Percentiles rank a stretch among this genome's conserved stretches.
Conservation (phyloP, 768 basidiomycete genomes). For the Pleurotus tuber-regium region DNA sequence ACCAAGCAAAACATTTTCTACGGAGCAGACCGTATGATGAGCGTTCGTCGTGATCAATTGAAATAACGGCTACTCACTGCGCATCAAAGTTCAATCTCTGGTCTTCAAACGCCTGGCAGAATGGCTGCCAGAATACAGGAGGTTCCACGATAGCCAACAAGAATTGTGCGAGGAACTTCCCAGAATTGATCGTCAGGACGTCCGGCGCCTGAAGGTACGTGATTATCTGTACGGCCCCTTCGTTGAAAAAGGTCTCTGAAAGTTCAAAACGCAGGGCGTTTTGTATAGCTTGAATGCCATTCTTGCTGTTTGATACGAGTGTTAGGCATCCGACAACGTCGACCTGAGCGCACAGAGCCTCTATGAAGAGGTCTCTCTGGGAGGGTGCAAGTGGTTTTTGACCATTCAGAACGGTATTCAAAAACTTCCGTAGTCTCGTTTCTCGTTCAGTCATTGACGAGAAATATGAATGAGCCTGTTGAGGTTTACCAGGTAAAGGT, state of each 20-base stretch:
- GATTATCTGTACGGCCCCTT: slow-evolving; percentile 32
- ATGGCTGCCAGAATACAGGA: slow-evolving; percentile 47
- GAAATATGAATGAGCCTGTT: neutral
- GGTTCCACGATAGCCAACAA: slow-evolving; percentile 44
- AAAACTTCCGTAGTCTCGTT: slow-evolving; percentile 28
- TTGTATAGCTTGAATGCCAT: slow-evolving; percentile 38
- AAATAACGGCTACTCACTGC: slow-evolving; percentile 17
- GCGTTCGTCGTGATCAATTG: neutral
- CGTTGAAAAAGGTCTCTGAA: slow-evolving; percentile 37
- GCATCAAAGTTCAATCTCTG: slow-evolving; percentile 30
- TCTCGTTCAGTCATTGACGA: slow-evolving; percentile 5
- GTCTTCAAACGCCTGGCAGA: slow-evolving; percentile 31
- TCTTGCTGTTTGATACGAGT: slow-evolving; percentile 31
- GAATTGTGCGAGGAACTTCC: slow-evolving; percentile 37
- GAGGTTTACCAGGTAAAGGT: neutral
- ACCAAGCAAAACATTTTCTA: slow-evolving; percentile 36
- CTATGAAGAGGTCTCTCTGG: slow-evolving; percentile 37
- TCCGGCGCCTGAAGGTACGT: slow-evolving; percentile 34
- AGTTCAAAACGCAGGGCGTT: slow-evolving; percentile 39
- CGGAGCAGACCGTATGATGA: neutral
- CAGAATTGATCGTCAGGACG: slow-evolving; percentile 37
- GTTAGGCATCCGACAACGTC: slow-evolving; percentile 36
- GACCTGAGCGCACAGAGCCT: slow-evolving; percentile 40
- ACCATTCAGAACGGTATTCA: slow-evolving; percentile 31
- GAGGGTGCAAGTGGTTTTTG: slow-evolving; percentile 19